Percentiles rank a stretch among this genome's conserved stretches.
Evolutionary conservation across 805 yeast genomes (phyloP).

Genomic region (Lipomyces anomalus): DNA sequence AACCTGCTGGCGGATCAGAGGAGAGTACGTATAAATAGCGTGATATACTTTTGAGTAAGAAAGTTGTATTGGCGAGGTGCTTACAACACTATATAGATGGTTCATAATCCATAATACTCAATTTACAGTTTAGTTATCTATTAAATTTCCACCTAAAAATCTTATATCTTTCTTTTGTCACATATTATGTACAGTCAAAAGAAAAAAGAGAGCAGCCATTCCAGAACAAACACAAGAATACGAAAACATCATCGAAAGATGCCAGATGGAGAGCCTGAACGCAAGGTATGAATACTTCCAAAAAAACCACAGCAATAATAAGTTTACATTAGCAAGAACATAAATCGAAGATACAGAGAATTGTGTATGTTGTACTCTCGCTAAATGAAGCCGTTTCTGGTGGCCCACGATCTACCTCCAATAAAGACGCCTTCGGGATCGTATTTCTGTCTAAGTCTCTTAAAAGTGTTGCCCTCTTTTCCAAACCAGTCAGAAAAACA

Average conservation of each 20-base stretch:
- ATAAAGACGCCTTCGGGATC: constrained; percentile 83
- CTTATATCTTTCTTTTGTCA: no score
- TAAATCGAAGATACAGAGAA: no score
- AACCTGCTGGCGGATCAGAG: not conserved
- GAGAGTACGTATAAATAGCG: constrained; percentile 12
- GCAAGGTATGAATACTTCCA: not conserved
- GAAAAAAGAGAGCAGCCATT: not conserved
- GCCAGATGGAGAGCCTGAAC: no score
- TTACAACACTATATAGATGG: constrained; percentile 2
- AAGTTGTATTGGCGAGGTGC: not conserved
- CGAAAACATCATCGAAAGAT: no score
- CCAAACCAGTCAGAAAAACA: constrained; percentile 77
- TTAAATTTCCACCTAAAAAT: not conserved
- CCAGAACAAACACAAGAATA: not conserved
- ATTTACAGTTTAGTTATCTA: no score
- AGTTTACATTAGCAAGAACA: no score
- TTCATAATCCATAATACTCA: not conserved
- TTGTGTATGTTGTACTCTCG: no score
- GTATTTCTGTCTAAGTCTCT: constrained; percentile 54
- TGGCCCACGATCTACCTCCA: constrained; percentile 73
- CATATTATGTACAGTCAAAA: not conserved
- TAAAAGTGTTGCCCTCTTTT: constrained; percentile 55
- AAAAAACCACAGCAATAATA: not conserved
- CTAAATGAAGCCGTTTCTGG: constrained; percentile 58
- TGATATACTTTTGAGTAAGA: constrained; percentile 6